A percentile compares a stretch with the other conserved stretches of the same genome.
phyloP scores from a whole-genome alignment of 768 basidiomycete species.

The Mycena amicta region DNA sequence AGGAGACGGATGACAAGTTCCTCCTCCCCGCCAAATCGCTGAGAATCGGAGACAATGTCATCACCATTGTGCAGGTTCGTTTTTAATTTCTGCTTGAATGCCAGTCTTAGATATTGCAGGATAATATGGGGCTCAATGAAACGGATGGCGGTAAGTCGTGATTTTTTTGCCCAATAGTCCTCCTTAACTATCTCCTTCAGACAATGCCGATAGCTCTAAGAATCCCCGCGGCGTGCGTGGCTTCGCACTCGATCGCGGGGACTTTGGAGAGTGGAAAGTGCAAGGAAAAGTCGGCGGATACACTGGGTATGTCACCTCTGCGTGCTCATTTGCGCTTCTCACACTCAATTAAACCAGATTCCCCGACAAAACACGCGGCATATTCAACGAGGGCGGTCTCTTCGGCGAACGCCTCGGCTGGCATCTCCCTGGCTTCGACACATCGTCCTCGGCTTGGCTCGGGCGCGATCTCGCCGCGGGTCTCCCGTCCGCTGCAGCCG shows the following conservation, averaged over 20 bases:
- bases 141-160: slow-evolving; percentile 49
- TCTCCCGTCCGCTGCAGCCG: slow-evolving; percentile 58
- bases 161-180: no score
- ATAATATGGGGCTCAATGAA: slow-evolving; percentile 81
- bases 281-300: slow-evolving; percentile 81
- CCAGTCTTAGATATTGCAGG: slow-evolving; percentile 40
- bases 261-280: slow-evolving; percentile 67
- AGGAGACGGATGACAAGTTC: slow-evolving; percentile 71
- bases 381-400: slow-evolving; percentile 74
- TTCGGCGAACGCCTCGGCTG: slow-evolving; percentile 73
- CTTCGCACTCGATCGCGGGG: slow-evolving; percentile 65
- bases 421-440: slow-evolving; percentile 75
- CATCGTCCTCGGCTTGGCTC: slow-evolving; percentile 57
- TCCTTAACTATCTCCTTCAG: no score
- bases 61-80: slow-evolving; percentile 73
- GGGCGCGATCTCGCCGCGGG: slow-evolving; percentile 58
- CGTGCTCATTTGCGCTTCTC: neutral
- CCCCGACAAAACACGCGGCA: slow-evolving; percentile 70
- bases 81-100: neutral
- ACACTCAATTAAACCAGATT: slow-evolving; percentile 46
- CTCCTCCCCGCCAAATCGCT: slow-evolving; percentile 61
- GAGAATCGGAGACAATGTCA: slow-evolving; percentile 64
- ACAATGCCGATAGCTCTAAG: slow-evolving; percentile 56
- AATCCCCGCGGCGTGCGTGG: slow-evolving; percentile 80
- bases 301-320: slow-evolving; percentile 45